Base-by-base conservation (phyloP, 108 stramenopile genomes). In the Conticribra weissflogii region DNA sequence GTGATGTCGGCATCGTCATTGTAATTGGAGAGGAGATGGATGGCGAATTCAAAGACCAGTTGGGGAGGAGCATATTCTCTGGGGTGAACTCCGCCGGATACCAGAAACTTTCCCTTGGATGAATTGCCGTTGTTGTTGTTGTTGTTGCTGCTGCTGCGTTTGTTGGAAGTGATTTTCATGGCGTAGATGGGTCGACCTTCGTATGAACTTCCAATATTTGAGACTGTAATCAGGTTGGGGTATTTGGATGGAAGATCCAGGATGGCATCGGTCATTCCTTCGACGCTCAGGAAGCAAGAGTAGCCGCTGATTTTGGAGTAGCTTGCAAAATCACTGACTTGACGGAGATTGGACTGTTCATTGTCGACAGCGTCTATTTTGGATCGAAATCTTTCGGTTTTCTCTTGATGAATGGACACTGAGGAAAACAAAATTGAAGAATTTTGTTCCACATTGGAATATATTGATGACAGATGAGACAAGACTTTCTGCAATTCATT, bases 151-250 rank as follows among this genome's bases (percentile, higher is more conserved):
- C 36, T 41, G 36, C 12, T 12, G 36, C 12, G 5, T 5, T 48
- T 54, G 16, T 46, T 49, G 28, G 64, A 50, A 9, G 64, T 65
- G 24, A 65, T 65, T 9, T 65, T 65, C 5, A 65, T 41, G 23
- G 46, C 64, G 28, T 45, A 58, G 19, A 71, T 81, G 44, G 54
- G 48, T n/a, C 66, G 63, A n/a, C 44, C 58, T 2, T 58, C 31
- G 51, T 81, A 81, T 5, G 81, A 77, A 32, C 68, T 60, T 14
- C 81, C 81, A 77, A 81, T 78, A 49, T 53, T 51, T 21, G 44
- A 21, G 16, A 72, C 33, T 9, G 76, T 63, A 9, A 61, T 57
- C 30, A 79, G 66, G 29, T 74, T 25, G 25, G 78, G 72, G 55
- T 74, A 34, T 7, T 51, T 52, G 17, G 19, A 19, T 14, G 59